Conservation (phyloP, 345 rosid species). For the Brassica nigra region DNA sequence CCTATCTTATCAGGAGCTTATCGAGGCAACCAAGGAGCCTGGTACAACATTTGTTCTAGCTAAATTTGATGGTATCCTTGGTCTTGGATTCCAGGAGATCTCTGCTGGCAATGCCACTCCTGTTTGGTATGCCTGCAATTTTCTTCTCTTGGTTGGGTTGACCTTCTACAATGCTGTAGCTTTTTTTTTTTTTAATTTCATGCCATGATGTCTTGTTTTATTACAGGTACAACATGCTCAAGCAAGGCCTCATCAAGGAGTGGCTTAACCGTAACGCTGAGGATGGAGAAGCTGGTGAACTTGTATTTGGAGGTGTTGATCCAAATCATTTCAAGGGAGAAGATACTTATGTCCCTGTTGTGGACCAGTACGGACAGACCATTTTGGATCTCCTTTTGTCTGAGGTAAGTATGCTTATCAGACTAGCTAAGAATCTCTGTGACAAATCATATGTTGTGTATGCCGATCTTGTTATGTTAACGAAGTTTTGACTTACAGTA, state of each 20-base stretch:
- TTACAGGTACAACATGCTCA: slow-evolving; percentile 82
- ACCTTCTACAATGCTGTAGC: background rate
- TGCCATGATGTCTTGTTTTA: slow-evolving; percentile 3
- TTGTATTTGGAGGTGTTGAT: slow-evolving; percentile 95
- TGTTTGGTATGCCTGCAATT: slow-evolving; percentile 60
- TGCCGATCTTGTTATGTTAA: background rate
- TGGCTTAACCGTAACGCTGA: slow-evolving; percentile 87
- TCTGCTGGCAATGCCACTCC: slow-evolving; percentile 81
- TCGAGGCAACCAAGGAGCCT: slow-evolving; percentile 93
- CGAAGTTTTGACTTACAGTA: background rate
- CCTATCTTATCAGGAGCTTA: slow-evolving; percentile 62
- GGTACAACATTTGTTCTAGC: slow-evolving; percentile 76
- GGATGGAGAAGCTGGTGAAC: slow-evolving; percentile 83
- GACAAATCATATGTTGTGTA: background rate
- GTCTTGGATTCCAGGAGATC: slow-evolving; percentile 91
- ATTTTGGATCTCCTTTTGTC: slow-evolving; percentile 29
- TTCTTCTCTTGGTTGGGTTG: background rate
- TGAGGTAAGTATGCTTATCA: slow-evolving; percentile 44
- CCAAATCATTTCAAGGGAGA: slow-evolving; percentile 79
- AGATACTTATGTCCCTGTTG: slow-evolving; percentile 87
- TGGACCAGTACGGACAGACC: slow-evolving; percentile 75
- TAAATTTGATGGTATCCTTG: slow-evolving; percentile 92
- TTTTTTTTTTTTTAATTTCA: slow-evolving; percentile 1
- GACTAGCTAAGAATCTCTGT: slow-evolving; percentile 1
- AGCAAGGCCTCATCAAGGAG: slow-evolving; percentile 76